These are phyloP conservation scores for Metarhizium guizhouense DNA, from an alignment of 2,329 filamentous ascomycete species.

Conservation along the genomic window DNA sequence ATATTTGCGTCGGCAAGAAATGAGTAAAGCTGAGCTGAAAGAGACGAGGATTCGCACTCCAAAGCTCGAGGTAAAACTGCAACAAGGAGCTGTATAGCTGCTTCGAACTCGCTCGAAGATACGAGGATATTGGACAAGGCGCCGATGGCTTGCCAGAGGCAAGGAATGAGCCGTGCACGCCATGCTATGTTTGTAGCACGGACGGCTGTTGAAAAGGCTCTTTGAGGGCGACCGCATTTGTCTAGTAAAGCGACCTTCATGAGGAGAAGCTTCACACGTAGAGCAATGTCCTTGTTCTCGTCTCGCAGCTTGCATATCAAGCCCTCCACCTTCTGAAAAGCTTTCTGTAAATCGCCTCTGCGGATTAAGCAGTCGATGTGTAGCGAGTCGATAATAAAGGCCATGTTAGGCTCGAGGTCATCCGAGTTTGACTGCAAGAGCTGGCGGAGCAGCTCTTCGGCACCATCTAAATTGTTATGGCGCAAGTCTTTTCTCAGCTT, in stretches of 20 bases:
- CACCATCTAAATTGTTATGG: conserved; percentile 41
- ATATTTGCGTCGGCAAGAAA: conserved; percentile 69
- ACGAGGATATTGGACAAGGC: conserved; percentile 60
- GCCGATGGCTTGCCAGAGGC: conserved; percentile 65
- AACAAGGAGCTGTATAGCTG: conserved; percentile 54
- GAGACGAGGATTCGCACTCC: conserved; percentile 55
- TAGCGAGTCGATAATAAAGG: conserved; percentile 40
- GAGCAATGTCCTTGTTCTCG: conserved; percentile 45
- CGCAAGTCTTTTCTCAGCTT: conserved; percentile 56
- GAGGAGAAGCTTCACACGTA: conserved; percentile 63
- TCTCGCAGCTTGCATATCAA: conserved; percentile 33
- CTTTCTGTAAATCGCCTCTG: conserved; percentile 36
- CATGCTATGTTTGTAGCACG: conserved; percentile 67
- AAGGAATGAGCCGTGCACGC: conserved; percentile 56
- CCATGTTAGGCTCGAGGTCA: conserved; percentile 43
- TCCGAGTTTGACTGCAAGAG: conserved; percentile 42
- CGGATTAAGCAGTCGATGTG: conserved; percentile 43
- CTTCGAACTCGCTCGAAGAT: conserved; percentile 60
- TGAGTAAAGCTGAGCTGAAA: conserved; percentile 60
- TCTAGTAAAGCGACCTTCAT: conserved; percentile 64
- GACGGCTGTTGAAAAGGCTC: conserved; percentile 68
- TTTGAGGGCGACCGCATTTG: conserved; percentile 58
- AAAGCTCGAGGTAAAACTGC: conserved; percentile 68
- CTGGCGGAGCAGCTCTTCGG: conserved; percentile 40
- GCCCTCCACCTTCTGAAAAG: conserved; percentile 38